Conservation (phyloP, 441 rosid species). For the Pelargonium australe region DNA sequence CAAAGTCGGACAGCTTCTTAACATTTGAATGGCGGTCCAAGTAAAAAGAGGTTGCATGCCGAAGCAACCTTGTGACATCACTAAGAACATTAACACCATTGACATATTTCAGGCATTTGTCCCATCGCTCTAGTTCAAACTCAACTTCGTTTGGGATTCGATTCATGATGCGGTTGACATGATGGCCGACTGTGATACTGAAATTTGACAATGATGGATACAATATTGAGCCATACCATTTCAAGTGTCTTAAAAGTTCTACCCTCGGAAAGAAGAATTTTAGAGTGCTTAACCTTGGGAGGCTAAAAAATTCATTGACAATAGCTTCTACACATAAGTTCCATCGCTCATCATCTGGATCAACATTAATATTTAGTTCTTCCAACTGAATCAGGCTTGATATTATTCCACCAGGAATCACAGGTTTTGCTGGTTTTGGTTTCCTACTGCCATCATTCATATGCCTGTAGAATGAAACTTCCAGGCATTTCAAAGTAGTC, state of each 20-base stretch:
- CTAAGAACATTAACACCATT: neutral
- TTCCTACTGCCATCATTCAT: neutral
- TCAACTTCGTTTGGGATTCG: neutral
- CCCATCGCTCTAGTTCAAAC: constrained; percentile 5
- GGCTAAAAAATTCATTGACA: neutral
- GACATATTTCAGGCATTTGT: neutral
- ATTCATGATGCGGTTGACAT: neutral
- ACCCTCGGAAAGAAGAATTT: neutral
- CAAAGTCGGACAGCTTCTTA: neutral
- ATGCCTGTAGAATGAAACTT: neutral
- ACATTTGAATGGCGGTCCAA: neutral
- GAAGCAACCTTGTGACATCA: neutral
- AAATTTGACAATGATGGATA: neutral
- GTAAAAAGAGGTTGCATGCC: neutral
- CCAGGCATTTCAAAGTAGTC: neutral
- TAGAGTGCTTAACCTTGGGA: constrained; percentile 1
- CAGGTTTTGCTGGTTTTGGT: neutral
- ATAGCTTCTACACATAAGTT: neutral
- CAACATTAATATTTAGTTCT: neutral
- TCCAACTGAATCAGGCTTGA: neutral
- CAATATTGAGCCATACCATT: neutral
- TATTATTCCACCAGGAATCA: constrained; percentile 6
- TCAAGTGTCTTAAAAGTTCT: neutral
- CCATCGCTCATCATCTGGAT: constrained; percentile 6
- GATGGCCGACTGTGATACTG: neutral